These are phyloP conservation scores for Linum trigynum DNA, from an alignment of 345 rosid genomes.

Conservation along the genomic window DNA sequence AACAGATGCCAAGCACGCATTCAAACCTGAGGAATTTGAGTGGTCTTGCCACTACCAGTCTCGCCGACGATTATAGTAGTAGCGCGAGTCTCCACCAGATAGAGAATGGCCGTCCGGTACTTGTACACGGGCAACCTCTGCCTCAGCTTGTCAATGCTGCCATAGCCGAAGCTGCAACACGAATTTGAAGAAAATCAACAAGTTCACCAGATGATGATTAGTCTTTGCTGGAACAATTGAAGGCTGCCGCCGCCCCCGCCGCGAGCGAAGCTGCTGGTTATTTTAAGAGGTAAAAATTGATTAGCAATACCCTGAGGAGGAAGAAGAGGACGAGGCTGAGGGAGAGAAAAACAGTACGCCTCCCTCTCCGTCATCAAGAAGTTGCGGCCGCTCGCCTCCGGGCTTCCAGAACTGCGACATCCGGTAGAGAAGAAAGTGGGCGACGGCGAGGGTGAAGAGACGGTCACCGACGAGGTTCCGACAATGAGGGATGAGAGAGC, in stretches of 20 bases:
- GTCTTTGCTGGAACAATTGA: no score
- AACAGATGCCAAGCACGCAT: not conserved
- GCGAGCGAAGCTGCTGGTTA: not conserved
- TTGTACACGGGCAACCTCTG: conserved; percentile 86
- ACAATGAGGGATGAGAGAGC: not conserved
- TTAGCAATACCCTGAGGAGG: conserved; percentile 52
- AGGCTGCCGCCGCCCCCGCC: no score
- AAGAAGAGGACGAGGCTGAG: conserved; percentile 36
- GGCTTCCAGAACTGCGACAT: conserved; percentile 95
- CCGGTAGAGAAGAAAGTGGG: not conserved
- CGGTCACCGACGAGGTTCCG: not conserved
- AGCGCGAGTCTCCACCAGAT: conserved; percentile 81
- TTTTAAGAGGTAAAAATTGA: not conserved
- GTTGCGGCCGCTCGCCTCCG: conserved; percentile 73
- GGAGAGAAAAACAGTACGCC: conserved; percentile 59
- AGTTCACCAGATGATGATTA: no score
- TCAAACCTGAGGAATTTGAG: conserved; percentile 88
- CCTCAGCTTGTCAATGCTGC: conserved; percentile 72
- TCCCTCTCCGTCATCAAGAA: conserved; percentile 90
- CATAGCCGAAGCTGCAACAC: conserved; percentile 45
- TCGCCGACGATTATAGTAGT: conserved; percentile 91
- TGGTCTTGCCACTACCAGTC: conserved; percentile 98
- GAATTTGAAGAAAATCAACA: not conserved
- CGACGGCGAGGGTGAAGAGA: not conserved
- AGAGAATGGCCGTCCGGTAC: conserved; percentile 67